phyloP scores from a whole-genome alignment of 2,329 filamentous ascomycete species.

The Aspergillus chevalieri region DNA sequence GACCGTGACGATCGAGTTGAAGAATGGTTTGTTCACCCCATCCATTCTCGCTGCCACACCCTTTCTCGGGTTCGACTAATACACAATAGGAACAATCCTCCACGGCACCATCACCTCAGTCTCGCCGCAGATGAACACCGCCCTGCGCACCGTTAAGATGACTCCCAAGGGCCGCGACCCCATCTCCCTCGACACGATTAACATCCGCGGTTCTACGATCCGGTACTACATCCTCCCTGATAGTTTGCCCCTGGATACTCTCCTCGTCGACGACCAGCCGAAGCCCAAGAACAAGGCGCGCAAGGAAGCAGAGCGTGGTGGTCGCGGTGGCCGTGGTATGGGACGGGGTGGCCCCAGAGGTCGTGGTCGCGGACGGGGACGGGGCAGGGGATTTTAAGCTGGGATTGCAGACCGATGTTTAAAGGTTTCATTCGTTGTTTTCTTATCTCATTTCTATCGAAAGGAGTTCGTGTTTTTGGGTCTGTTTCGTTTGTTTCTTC shows the following conservation, averaged over 20 bases:
- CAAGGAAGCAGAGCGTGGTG: constrained; percentile 66
- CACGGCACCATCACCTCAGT: constrained; percentile 96
- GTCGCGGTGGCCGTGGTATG: constrained; percentile 43
- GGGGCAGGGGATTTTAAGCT: constrained; percentile 32
- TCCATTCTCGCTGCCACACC: neutral
- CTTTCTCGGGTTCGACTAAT: neutral
- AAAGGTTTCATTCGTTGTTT: constrained; percentile 5
- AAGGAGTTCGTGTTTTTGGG: constrained; percentile 11
- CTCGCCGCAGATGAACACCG: constrained; percentile 97
- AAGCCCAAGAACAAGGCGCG: constrained; percentile 99
- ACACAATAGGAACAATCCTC: constrained; percentile 71
- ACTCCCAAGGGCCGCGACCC: constrained; percentile 82
- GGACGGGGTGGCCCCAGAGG: constrained; percentile 46
- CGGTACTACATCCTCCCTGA: constrained; percentile 96
- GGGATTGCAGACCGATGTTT: neutral
- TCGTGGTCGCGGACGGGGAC: constrained; percentile 51
- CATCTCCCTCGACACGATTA: constrained; percentile 87
- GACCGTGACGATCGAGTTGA: constrained; percentile 95
- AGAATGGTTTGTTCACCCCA: constrained; percentile 66
- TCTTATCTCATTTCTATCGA: constrained; percentile 3
- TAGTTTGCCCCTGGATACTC: constrained; percentile 86
- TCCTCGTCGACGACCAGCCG: constrained; percentile 90
- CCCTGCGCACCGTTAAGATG: constrained; percentile 94
- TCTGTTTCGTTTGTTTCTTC: constrained; percentile 8
- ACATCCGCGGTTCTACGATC: constrained; percentile 91